Base-by-base conservation (phyloP, 495 filamentous ascomycete genomes). In the Aspergillus saccharolyticus region DNA sequence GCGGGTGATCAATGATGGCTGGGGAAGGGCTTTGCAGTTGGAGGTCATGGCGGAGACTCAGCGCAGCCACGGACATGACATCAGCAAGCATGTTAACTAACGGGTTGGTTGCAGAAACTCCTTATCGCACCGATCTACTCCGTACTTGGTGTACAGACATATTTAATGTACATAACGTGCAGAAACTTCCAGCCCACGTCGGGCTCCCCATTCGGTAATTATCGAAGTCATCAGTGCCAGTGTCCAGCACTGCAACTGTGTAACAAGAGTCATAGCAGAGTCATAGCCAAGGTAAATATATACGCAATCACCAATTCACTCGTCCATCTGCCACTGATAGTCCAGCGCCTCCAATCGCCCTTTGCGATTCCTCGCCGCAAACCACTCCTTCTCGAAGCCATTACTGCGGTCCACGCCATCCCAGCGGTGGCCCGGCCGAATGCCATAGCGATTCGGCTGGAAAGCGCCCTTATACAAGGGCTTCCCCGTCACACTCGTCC, bases 271-370 rank as follows among this genome's bases (percentile, higher is more conserved):
- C 44, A 44, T 22, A 14, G 14, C 17, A 30, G 14, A 54, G 28
- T 28, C 22, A 45, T 22, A 47, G 6, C n/a, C 39, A 28, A 4
- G 4, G 3, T 3, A 28, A 28, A 3, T 9, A 28, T 9, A 47
- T 19, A n/a, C n/a, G n/a, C 53, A 42, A 39, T 19, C 42, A 52
- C n/a, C n/a, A 7, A n/a, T 44, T 57, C 46, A 94, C 62, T 90
- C 88, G 76, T 97, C 92, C 86, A 92, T 91, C 81, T 96, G 90
- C 94, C 93, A 97, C 52, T 86, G 80, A 73, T 96, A 96, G 66
- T 96, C 89, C 72, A 97, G 67, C 42, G 87, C 82, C 69, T 87
- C 86, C 58, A 85, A 78, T 68, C 88, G 84, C 66, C 81, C 81
- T 71, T 80, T 83, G 67, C 81, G 73, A 73, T 96, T 96, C 69